Percentiles rank a stretch among this genome's conserved stretches.
These are phyloP conservation scores for Pyrenula aspistea DNA, from an alignment of 495 filamentous ascomycete species.

Conservation along the genomic window DNA sequence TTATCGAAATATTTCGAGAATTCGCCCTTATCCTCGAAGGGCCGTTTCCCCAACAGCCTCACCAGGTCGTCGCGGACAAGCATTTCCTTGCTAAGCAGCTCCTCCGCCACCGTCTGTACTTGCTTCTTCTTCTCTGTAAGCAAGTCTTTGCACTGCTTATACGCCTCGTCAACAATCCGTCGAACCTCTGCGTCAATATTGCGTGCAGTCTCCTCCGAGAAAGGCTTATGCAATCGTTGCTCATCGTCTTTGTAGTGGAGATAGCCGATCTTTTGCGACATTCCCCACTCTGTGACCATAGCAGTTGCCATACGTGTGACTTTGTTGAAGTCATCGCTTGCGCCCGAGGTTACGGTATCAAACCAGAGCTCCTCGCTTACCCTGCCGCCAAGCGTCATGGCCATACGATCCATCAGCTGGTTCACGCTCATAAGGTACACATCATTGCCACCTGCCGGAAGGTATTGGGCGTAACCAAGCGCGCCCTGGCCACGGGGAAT, in stretches of 20 bases:
- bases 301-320: constrained; percentile 87
- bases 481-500: constrained; percentile 91
- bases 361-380: constrained; percentile 95
- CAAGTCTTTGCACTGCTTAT: constrained; percentile 77
- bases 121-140: constrained; percentile 77
- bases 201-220: constrained; percentile 84
- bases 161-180: constrained; percentile 79
- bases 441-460: constrained; percentile 62
- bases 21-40: constrained; percentile 73
- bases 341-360: constrained; percentile 86
- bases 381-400: constrained; percentile 93
- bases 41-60: constrained; percentile 68
- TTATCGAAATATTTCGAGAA: constrained; percentile 86
- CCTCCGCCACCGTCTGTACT: constrained; percentile 82
- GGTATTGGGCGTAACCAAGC: constrained; percentile 90
- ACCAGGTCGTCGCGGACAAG: constrained; percentile 84
- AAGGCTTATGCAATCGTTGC: constrained; percentile 80
- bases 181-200: constrained; percentile 85
- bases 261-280: constrained; percentile 86
- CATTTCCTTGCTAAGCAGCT: constrained; percentile 84
- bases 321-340: constrained; percentile 96
- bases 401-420: constrained; percentile 99
- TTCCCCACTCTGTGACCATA: constrained; percentile 98
- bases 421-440: constrained; percentile 89
- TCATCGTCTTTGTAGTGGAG: constrained; percentile 80